Percentiles rank a stretch among this genome's conserved stretches.
These are phyloP conservation scores for Nakataea oryzae DNA, from an alignment of 2,329 filamentous ascomycete species.

Conservation along the genomic window DNA sequence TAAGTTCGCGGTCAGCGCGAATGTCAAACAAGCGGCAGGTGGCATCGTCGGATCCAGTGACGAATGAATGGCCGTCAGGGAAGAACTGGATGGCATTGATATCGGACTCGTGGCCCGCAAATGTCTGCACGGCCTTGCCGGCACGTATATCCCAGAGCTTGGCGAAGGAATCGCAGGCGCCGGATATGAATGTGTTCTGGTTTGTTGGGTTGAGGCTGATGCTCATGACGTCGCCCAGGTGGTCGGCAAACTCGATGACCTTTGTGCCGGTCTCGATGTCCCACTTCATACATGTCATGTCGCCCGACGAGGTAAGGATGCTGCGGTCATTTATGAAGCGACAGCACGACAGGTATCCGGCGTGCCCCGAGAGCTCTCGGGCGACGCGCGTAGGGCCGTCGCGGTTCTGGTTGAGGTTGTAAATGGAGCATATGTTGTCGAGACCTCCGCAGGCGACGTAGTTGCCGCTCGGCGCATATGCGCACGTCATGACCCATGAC, in stretches of 20 bases:
- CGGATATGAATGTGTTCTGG: constrained; percentile 98
- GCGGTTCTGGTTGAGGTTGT: constrained; percentile 88
- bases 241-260: constrained; percentile 95
- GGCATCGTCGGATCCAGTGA: constrained; percentile 94
- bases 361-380: constrained; percentile 90
- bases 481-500: constrained; percentile 99
- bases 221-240: constrained; percentile 98
- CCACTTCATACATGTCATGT: constrained; percentile 99
- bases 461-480: constrained; percentile 95
- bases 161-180: constrained; percentile 95
- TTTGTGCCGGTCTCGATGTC: constrained; percentile 97
- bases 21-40: constrained; percentile 97
- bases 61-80: constrained; percentile 96
- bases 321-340: constrained; percentile 97
- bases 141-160: constrained; percentile 99
- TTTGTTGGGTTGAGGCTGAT: constrained; percentile 99
- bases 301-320: constrained; percentile 94
- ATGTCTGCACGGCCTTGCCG: constrained; percentile 96
- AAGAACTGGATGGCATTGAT: constrained; percentile 99
- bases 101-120: constrained; percentile 95
- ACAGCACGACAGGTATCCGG: constrained; percentile 95
- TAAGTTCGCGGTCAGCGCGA: constrained; percentile 74
- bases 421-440: constrained; percentile 99
- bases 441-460: constrained; percentile 97
- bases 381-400: constrained; percentile 97